These are phyloP conservation scores for Agrocybe pediades DNA, from an alignment of 768 basidiomycete species.

Conservation along the genomic window DNA sequence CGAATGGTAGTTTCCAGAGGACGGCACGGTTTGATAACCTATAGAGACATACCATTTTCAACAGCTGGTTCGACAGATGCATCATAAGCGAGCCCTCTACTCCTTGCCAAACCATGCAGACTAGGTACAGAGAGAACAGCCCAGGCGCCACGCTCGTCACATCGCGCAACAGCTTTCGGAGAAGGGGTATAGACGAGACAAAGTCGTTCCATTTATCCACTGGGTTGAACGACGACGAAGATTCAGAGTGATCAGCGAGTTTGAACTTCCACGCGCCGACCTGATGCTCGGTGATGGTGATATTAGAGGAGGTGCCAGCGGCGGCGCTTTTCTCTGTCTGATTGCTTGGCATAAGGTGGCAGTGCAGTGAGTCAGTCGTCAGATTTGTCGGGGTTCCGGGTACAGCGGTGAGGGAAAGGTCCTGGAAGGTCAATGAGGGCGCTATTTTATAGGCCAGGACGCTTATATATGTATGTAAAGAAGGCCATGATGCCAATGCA, in stretches of 20 bases:
- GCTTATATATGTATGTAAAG: no score
- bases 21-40: no score
- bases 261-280: slow-evolving; percentile 12
- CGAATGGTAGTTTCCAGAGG: not conserved
- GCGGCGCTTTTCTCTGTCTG: not conserved
- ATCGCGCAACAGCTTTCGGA: slow-evolving; percentile 4
- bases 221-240: not conserved
- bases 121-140: slow-evolving; percentile 6
- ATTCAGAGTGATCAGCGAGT: not conserved
- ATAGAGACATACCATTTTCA: slow-evolving; percentile 5
- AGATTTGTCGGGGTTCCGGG: no score
- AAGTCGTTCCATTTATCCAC: slow-evolving; percentile 2
- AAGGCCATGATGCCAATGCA: no score
- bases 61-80: slow-evolving; percentile 10
- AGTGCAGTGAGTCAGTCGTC: no score
- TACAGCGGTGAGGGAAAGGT: no score
- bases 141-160: slow-evolving; percentile 6
- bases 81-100: slow-evolving; percentile 11
- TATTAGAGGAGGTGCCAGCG: not conserved
- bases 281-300: slow-evolving; percentile 7
- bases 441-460: no score
- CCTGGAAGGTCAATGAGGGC: no score
- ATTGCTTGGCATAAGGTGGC: not conserved
- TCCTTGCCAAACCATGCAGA: slow-evolving; percentile 8
- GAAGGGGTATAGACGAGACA: not conserved